A percentile compares a stretch with the other conserved stretches of the same genome.
Evolutionary conservation across 345 rosid genomes (phyloP).

Genomic region (Salix koriyanagi): DNA sequence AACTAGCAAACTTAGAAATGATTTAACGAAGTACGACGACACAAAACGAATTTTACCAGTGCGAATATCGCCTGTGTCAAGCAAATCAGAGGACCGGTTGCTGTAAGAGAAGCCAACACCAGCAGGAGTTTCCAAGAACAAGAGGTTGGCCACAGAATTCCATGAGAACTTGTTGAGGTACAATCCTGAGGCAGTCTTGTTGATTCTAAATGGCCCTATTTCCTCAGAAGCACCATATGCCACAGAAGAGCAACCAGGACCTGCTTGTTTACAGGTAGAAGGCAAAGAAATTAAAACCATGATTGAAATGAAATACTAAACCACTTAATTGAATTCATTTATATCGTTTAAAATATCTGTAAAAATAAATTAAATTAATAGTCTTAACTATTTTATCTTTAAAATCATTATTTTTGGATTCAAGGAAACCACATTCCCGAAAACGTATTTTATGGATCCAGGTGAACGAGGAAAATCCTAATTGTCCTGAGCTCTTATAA

Average conservation of each 20-base stretch:
- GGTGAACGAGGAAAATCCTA: accelerated
- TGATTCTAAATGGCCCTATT: slow-evolving; percentile 88
- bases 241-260: slow-evolving; percentile 98
- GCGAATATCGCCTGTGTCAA: slow-evolving; percentile 72
- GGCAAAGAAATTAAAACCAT: neutral
- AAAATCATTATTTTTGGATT: too few species aligned
- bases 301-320: too few species aligned
- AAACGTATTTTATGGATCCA: too few species aligned
- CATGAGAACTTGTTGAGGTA: slow-evolving; percentile 84
- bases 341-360: too few species aligned
- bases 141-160: slow-evolving; percentile 79
- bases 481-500: accelerated
- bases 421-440: too few species aligned
- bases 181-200: slow-evolving; percentile 73
- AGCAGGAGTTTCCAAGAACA: slow-evolving; percentile 94
- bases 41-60: slow-evolving; percentile 47
- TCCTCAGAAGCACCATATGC: slow-evolving; percentile 99
- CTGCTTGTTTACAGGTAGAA: slow-evolving; percentile 23
- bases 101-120: slow-evolving; percentile 97
- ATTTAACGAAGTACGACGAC: too few species aligned
- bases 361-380: too few species aligned
- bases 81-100: slow-evolving; percentile 76
- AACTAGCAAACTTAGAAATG: neutral
- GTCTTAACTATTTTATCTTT: too few species aligned
- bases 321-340: too few species aligned